A percentile compares a stretch with the other conserved stretches of the same genome.
These are phyloP conservation scores for Trichoderma sp. DNA, from an alignment of 2,329 filamentous ascomycete species.

Conservation along the genomic window DNA sequence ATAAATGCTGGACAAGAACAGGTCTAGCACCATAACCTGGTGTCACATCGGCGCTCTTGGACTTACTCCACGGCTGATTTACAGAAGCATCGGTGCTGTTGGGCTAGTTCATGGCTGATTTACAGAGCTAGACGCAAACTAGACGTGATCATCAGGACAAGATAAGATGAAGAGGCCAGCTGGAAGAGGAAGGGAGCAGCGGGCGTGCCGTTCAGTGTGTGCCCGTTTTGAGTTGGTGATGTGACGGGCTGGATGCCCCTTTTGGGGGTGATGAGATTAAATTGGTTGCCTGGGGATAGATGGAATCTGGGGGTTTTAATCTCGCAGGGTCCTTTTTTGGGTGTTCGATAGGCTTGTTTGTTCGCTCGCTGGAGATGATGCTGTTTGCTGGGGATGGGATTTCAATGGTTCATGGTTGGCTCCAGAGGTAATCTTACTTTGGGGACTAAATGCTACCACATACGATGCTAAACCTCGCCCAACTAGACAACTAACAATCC, in stretches of 20 bases:
- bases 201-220: background rate
- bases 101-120: background rate
- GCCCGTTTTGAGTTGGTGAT: background rate
- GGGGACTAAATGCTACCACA: background rate
- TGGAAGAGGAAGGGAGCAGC: background rate
- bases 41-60: background rate
- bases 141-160: background rate
- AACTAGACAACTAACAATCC: background rate
- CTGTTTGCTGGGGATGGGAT: background rate
- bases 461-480: background rate
- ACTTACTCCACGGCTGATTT: background rate
- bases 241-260: background rate
- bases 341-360: background rate
- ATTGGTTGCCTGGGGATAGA: background rate
- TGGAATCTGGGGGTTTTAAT: slow-evolving; percentile 2
- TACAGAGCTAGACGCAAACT: background rate
- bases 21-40: background rate
- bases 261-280: background rate
- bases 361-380: background rate
- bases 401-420: background rate
- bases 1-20: background rate
- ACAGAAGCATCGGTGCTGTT: background rate
- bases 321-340: background rate
- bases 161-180: background rate
- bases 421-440: background rate